A percentile compares a stretch with the other conserved stretches of the same genome.
Evolutionary conservation across 371 early-diverging fungal genomes (phyloP).

Genomic region (Mucor racemosus): DNA sequence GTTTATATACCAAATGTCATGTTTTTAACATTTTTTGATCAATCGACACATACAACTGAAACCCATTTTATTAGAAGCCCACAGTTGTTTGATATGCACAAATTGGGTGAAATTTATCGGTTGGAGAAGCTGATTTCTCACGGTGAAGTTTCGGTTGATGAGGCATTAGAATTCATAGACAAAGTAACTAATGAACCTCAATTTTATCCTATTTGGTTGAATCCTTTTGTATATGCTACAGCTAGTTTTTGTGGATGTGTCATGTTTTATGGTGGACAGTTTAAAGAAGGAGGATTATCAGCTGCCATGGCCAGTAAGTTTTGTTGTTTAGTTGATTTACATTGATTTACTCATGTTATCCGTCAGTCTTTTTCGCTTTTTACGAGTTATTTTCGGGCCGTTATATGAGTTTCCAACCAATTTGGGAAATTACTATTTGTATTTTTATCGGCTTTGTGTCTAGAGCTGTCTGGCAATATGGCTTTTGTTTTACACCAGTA

Average conservation of each 20-base stretch:
- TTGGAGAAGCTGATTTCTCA: constrained; percentile 53
- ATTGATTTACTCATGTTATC: constrained; percentile 8
- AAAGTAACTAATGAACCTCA: constrained; percentile 42
- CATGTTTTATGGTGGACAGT: constrained; percentile 50
- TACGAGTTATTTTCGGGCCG: constrained; percentile 49
- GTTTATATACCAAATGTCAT: constrained; percentile 74
- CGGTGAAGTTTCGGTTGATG: constrained; percentile 59
- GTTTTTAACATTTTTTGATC: constrained; percentile 75
- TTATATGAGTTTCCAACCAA: constrained; percentile 49
- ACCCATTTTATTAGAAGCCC: constrained; percentile 71
- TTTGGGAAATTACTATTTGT: constrained; percentile 75
- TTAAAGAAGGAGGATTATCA: constrained; percentile 45
- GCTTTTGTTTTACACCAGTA: constrained; percentile 53
- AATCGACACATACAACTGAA: constrained; percentile 78
- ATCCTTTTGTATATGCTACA: constrained; percentile 52
- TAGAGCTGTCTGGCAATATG: constrained; percentile 36
- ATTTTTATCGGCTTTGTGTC: constrained; percentile 72
- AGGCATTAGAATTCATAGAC: constrained; percentile 57
- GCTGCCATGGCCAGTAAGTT: constrained; percentile 51
- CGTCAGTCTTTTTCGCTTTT: constrained; percentile 40
- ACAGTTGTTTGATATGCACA: constrained; percentile 74
- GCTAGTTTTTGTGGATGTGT: constrained; percentile 58
- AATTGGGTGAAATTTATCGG: constrained; percentile 64
- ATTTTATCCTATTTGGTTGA: constrained; percentile 58
- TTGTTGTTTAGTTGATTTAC: too few species aligned